Evolutionary conservation across 2,329 filamentous ascomycete genomes (phyloP).

Genomic region (Trichoderma oligosporum): DNA sequence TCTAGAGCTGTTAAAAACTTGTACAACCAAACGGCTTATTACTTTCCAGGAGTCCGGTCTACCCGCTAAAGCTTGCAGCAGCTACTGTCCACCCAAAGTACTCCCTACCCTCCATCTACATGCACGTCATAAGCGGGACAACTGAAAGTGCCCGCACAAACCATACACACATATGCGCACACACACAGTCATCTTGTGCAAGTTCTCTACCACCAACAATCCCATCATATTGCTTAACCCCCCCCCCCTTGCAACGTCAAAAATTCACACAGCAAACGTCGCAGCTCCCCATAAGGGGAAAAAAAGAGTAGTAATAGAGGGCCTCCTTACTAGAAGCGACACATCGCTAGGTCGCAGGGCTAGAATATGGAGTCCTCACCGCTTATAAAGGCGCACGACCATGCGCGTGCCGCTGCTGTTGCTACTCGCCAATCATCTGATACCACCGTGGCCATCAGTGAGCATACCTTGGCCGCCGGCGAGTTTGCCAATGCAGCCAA

Average conservation of each 20-base stretch:
- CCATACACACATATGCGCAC: slow-evolving; percentile 12
- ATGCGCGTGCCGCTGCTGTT: slow-evolving; percentile 81
- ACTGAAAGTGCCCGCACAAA: slow-evolving; percentile 11
- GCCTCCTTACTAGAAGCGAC: not conserved
- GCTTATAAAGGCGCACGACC: slow-evolving; percentile 70
- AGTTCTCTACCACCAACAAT: not conserved
- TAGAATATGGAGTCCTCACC: slow-evolving; percentile 37
- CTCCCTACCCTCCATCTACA: not conserved
- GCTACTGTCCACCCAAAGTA: not conserved
- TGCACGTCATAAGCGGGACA: slow-evolving; percentile 16
- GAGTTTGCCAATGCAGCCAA: slow-evolving; percentile 84
- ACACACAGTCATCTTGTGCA: not conserved
- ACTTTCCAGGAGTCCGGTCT: not conserved
- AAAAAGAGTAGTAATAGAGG: not conserved
- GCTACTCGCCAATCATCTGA: slow-evolving; percentile 70
- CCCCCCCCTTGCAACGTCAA: not conserved
- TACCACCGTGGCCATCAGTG: slow-evolving; percentile 76
- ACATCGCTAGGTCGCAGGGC: not conserved
- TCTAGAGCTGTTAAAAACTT: too few species aligned
- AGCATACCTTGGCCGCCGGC: slow-evolving; percentile 82
- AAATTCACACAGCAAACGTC: not conserved
- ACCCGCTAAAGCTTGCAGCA: not conserved
- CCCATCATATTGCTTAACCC: not conserved
- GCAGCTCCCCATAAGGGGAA: not conserved
- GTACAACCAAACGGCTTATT: too few species aligned